Conservation (phyloP, 441 rosid genomes). For the Gossypium lobatum region DNA sequence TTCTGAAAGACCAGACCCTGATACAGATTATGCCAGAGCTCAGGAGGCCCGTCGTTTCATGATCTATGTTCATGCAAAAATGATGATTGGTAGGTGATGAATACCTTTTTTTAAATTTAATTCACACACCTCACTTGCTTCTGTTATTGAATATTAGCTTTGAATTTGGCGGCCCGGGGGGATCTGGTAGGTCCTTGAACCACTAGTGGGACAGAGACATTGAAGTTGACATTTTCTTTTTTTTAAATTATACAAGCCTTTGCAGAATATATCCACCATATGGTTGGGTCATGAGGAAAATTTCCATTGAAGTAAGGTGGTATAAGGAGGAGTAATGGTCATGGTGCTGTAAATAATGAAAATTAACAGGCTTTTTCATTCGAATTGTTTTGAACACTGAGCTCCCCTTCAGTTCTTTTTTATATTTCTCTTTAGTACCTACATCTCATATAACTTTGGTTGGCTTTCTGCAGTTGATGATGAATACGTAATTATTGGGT, state of each 20-base stretch:
- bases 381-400: not conserved
- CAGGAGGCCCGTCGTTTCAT: conserved; percentile 93
- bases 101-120: not conserved
- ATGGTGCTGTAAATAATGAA: not conserved
- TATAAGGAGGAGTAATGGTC: too few species aligned
- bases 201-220: too few species aligned
- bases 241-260: too few species aligned
- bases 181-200: too few species aligned
- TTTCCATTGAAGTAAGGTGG: too few species aligned
- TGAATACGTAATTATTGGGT: conserved; percentile 85
- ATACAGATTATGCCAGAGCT: conserved; percentile 71
- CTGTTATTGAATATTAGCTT: too few species aligned
- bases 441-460: not conserved
- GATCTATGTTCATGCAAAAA: conserved; percentile 95
- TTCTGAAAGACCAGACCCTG: conserved; percentile 74
- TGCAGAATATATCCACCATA: too few species aligned
- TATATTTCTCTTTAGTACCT: not conserved
- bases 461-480: conserved; percentile 72
- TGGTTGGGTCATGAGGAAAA: too few species aligned
- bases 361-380: not conserved
- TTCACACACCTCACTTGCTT: not conserved
- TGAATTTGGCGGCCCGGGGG: too few species aligned
- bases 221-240: too few species aligned
- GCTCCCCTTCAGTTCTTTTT: not conserved
- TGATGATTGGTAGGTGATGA: conserved; percentile 85